Evolutionary conservation across 306 rosid genomes (phyloP).

Genomic region (Quercus ilex): DNA sequence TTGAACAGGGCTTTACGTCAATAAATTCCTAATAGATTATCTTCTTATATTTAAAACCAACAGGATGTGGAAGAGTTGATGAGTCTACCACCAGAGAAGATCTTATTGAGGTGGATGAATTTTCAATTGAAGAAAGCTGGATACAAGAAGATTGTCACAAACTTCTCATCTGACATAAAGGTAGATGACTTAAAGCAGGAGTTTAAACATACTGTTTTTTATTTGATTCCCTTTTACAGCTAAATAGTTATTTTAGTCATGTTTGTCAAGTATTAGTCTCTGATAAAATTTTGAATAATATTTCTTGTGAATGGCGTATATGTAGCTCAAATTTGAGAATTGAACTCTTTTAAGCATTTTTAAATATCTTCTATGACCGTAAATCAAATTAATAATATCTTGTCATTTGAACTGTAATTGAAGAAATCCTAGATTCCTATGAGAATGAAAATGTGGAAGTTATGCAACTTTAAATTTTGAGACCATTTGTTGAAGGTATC

Average conservation of each 20-base stretch:
- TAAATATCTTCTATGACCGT: not conserved
- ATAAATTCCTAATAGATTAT: not conserved
- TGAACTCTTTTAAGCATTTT: not conserved
- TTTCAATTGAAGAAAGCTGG: constrained; percentile 84
- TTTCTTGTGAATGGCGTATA: not conserved
- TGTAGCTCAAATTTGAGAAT: not conserved
- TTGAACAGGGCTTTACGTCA: not conserved
- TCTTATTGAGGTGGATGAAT: constrained; percentile 96
- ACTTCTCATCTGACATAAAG: constrained; percentile 96
- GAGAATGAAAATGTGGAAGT: not conserved
- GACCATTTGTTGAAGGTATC: not conserved
- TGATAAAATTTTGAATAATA: not conserved
- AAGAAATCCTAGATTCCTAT: not conserved
- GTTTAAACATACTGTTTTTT: not conserved
- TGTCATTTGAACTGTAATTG: not conserved
- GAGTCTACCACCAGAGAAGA: constrained; percentile 95
- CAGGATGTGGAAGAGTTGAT: constrained; percentile 98
- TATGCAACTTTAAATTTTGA: not conserved
- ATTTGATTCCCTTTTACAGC: too few species aligned
- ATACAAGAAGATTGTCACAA: constrained; percentile 70
- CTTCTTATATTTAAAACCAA: constrained; percentile 25
- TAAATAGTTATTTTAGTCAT: not conserved
- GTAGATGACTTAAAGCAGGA: constrained; percentile 29
- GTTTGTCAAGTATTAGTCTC: not conserved
- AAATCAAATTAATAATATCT: not conserved